phyloP scores from a whole-genome alignment of 306 rosid genomes.

The Quercus bicolor region DNA sequence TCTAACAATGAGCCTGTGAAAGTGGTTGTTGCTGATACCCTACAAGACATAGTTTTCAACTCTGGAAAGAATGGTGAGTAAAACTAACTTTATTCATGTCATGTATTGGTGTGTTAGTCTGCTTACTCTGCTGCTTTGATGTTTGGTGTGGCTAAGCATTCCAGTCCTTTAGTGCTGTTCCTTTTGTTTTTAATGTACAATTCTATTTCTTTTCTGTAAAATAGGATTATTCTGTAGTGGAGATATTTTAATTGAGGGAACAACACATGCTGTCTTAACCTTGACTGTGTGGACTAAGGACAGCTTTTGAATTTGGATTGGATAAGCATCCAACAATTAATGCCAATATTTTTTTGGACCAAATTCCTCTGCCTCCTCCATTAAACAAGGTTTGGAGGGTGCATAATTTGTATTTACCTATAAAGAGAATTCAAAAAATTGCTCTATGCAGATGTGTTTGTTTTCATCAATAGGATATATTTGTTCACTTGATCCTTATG shows the following conservation, averaged over 20 bases:
- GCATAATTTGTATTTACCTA: no score
- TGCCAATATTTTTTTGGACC: not conserved
- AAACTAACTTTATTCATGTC: not conserved
- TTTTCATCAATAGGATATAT: not conserved
- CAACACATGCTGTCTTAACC: not conserved
- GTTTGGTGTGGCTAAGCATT: not conserved
- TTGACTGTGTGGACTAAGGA: no score
- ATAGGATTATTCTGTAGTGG: not conserved
- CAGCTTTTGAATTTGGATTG: not conserved
- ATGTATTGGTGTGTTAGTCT: not conserved
- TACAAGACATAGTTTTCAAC: slow-evolving; percentile 65
- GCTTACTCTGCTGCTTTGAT: not conserved
- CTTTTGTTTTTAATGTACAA: not conserved
- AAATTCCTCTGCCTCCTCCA: no score
- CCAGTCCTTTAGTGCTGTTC: not conserved
- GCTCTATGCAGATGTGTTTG: not conserved
- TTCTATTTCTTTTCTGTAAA: not conserved
- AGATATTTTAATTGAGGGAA: not conserved
- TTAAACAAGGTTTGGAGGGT: no score
- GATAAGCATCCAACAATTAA: not conserved
- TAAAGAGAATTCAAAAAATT: no score
- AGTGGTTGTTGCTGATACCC: slow-evolving; percentile 72
- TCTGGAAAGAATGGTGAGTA: slow-evolving; percentile 79
- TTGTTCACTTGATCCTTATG: not conserved
- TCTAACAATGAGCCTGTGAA: slow-evolving; percentile 78